A percentile compares a stretch with the other conserved stretches of the same genome.
phyloP scores from a whole-genome alignment of 108 stramenopile genomes.

The Aureococcus anophagefferens region DNA sequence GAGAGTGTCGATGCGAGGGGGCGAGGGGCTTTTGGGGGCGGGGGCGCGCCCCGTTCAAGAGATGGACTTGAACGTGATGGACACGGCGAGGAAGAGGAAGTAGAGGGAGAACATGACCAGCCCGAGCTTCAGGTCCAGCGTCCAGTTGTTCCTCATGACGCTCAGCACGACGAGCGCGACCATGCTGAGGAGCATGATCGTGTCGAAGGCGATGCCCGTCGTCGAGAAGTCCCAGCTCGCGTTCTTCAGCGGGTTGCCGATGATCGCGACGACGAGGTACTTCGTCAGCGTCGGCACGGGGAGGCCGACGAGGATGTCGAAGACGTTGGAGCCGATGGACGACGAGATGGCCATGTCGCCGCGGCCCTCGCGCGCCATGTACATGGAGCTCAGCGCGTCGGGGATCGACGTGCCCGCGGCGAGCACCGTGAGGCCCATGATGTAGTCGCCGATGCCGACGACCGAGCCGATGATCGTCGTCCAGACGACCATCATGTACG shows the following conservation, averaged over 20 bases:
- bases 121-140: conserved; percentile 7
- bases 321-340: conserved; percentile 16
- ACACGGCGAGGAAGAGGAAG: conserved; percentile 11
- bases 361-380: conserved; percentile 1
- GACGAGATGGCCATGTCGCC: conserved; percentile 20
- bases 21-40: too few relatives aligned
- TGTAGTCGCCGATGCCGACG: conserved; percentile 47
- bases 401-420: conserved; percentile 63
- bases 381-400: conserved; percentile 18
- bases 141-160: conserved; percentile 15
- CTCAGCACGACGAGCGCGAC: conserved; percentile 6
- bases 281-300: conserved; percentile 9
- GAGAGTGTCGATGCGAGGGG: too few relatives aligned
- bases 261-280: not conserved
- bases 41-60: too few relatives aligned
- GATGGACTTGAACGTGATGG: not conserved
- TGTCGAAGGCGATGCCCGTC: conserved; percentile 6
- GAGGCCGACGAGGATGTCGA: conserved; percentile 18
- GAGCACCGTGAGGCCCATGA: conserved; percentile 63
- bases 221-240: not conserved
- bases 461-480: conserved; percentile 14
- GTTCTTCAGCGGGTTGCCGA: not conserved
- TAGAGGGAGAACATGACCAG: conserved; percentile 17
- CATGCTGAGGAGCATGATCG: conserved; percentile 11
- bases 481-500: conserved; percentile 43